phyloP scores from a whole-genome alignment of 441 rosid species.

The Populus hybrid region DNA sequence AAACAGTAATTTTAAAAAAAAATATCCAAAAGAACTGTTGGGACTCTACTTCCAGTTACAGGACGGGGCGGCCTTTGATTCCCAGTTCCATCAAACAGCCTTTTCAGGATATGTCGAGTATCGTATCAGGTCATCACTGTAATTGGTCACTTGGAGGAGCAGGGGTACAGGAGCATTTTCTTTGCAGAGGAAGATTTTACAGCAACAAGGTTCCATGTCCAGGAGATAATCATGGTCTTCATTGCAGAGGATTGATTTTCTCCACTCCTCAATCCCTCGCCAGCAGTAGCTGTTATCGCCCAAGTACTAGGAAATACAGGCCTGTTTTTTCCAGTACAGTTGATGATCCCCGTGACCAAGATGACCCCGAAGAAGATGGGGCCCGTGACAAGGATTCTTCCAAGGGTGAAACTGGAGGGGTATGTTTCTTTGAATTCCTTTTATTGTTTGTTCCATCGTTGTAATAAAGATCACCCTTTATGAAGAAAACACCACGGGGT shows the following conservation, averaged over 20 bases:
- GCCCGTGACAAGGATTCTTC: slow-evolving; percentile 32
- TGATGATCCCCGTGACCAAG: slow-evolving; percentile 48
- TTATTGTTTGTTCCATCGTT: background rate
- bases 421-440: slow-evolving; percentile 11
- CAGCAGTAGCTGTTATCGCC: slow-evolving; percentile 12
- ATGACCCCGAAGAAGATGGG: slow-evolving; percentile 37
- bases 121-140: slow-evolving; percentile 48
- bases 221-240: slow-evolving; percentile 32
- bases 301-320: slow-evolving; percentile 29
- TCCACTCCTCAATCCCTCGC: slow-evolving; percentile 29
- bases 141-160: slow-evolving; percentile 42
- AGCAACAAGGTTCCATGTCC: slow-evolving; percentile 31
- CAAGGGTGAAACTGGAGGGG: slow-evolving; percentile 39
- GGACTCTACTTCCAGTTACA: background rate
- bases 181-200: slow-evolving; percentile 34
- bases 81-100: background rate
- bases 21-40: background rate
- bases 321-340: slow-evolving; percentile 44
- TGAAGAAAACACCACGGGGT: too few relatives aligned
- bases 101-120: slow-evolving; percentile 52
- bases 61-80: background rate
- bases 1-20: too few relatives aligned
- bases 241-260: slow-evolving; percentile 29
- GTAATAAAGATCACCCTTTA: background rate
- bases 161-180: slow-evolving; percentile 23